Evolutionary conservation across 2,329 filamentous ascomycete species (phyloP).

Genomic region (Alternaria sp.): DNA sequence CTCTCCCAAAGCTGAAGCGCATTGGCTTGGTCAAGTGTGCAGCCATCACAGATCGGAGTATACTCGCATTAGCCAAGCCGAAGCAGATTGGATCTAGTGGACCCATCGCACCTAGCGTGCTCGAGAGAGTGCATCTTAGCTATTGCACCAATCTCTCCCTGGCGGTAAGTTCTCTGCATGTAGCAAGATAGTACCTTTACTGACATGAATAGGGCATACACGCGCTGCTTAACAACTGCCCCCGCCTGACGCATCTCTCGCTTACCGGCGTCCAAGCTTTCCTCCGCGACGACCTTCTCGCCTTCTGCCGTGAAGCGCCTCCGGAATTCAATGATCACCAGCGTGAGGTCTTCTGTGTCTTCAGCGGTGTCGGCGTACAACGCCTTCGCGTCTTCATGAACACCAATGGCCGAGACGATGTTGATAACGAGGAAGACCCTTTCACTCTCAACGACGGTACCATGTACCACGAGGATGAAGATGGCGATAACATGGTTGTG

Average conservation of each 20-base stretch:
- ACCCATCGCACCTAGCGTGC: conserved; percentile 67
- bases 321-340: conserved; percentile 96
- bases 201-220: conserved; percentile 76
- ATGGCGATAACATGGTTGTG: conserved; percentile 45
- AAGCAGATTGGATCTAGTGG: conserved; percentile 63
- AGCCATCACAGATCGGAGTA: conserved; percentile 88
- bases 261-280: conserved; percentile 94
- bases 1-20: conserved; percentile 88
- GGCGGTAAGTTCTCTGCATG: conserved; percentile 64
- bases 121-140: conserved; percentile 94
- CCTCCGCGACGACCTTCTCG: conserved; percentile 80
- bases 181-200: not conserved
- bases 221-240: conserved; percentile 86
- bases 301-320: conserved; percentile 87
- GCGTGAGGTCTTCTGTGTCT: conserved; percentile 95
- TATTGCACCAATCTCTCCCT: conserved; percentile 90
- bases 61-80: conserved; percentile 80
- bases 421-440: conserved; percentile 23
- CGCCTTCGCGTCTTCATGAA: conserved; percentile 83
- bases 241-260: conserved; percentile 90
- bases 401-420: conserved; percentile 39
- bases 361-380: conserved; percentile 84
- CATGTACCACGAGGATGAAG: conserved; percentile 44
- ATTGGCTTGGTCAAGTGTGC: conserved; percentile 96
- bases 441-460: conserved; percentile 38